A percentile compares a stretch with the other conserved stretches of the same genome.
These are phyloP conservation scores for Steccherinum ochraceum DNA, from an alignment of 768 basidiomycete species.

Conservation along the genomic window DNA sequence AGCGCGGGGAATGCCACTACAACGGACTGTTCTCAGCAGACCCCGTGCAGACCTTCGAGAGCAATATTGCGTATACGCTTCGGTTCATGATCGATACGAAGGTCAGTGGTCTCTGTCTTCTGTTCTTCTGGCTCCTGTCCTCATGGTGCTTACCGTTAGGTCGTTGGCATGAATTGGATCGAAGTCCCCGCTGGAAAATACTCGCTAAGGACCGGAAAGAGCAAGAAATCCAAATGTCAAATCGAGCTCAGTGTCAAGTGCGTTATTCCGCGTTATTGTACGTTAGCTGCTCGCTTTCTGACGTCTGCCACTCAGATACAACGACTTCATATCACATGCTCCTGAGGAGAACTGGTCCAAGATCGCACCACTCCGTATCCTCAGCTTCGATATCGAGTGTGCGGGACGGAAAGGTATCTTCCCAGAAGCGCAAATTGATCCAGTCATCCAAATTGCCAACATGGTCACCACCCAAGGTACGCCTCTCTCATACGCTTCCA, in stretches of 20 bases:
- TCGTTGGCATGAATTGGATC: constrained; percentile 99
- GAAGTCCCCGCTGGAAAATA: constrained; percentile 86
- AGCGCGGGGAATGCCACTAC: constrained; percentile 47
- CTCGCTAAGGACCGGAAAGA: constrained; percentile 44
- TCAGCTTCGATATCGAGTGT: constrained; percentile 99
- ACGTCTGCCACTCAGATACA: constrained; percentile 45
- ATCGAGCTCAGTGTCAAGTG: constrained; percentile 79
- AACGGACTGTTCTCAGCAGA: constrained; percentile 38
- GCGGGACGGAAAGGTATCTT: constrained; percentile 97
- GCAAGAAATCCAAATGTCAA: constrained; percentile 79
- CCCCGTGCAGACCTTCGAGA: constrained; percentile 75
- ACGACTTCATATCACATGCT: constrained; percentile 81
- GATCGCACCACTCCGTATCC: constrained; percentile 86
- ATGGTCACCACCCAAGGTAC: constrained; percentile 99
- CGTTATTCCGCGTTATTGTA: constrained; percentile 15
- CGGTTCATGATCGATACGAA: constrained; percentile 99
- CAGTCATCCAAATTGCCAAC: constrained; percentile 97
- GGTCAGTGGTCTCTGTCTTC: constrained; percentile 32
- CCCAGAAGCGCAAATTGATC: constrained; percentile 84
- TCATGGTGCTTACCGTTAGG: constrained; percentile 33
- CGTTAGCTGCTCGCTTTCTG: background rate
- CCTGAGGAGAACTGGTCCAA: constrained; percentile 91
- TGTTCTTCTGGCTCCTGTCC: background rate
- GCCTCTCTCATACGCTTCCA: constrained; percentile 12
- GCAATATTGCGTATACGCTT: constrained; percentile 85